phyloP scores from a whole-genome alignment of 805 yeast genomes.

The Metschnikowia cerradonensis region DNA sequence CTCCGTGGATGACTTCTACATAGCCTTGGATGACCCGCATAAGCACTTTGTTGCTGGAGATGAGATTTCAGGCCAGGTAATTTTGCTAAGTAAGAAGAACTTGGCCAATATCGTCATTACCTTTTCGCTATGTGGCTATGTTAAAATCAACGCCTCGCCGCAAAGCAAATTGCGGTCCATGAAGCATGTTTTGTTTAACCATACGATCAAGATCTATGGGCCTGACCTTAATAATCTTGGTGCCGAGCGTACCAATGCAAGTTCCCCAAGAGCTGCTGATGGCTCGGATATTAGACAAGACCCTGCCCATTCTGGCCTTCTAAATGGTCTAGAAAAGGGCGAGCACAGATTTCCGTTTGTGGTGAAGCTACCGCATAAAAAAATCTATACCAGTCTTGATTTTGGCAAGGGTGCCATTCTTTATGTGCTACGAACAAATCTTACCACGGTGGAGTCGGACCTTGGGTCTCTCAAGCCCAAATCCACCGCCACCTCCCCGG shows the following conservation, averaged over 20 bases:
- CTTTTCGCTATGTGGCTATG: conserved; percentile 52
- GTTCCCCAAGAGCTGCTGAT: conserved; percentile 13
- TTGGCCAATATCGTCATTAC: conserved; percentile 50
- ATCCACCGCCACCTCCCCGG: not conserved
- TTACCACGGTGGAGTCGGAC: conserved; percentile 16
- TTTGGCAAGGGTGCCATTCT: conserved; percentile 84
- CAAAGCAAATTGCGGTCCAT: conserved; percentile 52
- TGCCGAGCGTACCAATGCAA: conserved; percentile 9
- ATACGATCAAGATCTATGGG: conserved; percentile 59
- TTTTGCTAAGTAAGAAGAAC: conserved; percentile 53
- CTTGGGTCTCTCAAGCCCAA: conserved; percentile 1
- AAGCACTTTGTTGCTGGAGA: conserved; percentile 79
- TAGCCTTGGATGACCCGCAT: conserved; percentile 71
- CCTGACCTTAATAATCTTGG: conserved; percentile 6
- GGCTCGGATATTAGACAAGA: not conserved
- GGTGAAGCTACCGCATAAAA: conserved; percentile 71
- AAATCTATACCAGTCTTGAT: conserved; percentile 68
- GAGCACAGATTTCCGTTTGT: conserved; percentile 86
- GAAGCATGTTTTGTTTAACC: conserved; percentile 52
- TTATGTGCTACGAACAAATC: conserved; percentile 56
- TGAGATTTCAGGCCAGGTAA: conserved; percentile 58
- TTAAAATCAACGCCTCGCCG: conserved; percentile 51
- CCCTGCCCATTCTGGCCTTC: conserved; percentile 11
- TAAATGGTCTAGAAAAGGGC: conserved; percentile 64
- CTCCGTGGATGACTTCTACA: conserved; percentile 61